Percentiles rank a stretch among this genome's conserved stretches.
Evolutionary conservation across 2,329 filamentous ascomycete genomes (phyloP).

Genomic region (Monosporascus ibericus): DNA sequence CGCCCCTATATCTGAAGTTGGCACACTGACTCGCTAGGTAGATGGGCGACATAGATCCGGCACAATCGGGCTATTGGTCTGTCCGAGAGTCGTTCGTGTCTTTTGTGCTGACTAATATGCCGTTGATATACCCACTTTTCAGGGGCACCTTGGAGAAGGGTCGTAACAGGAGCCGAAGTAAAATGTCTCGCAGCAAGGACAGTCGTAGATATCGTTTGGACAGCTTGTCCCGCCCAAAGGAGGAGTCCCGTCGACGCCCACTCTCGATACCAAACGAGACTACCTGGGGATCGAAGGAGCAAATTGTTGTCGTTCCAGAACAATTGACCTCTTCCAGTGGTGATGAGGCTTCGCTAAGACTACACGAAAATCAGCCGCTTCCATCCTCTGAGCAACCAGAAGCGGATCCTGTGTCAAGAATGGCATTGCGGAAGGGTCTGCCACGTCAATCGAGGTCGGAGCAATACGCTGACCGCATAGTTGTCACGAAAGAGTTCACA

Average conservation of each 20-base stretch:
- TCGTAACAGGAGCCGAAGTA: slow-evolving; percentile 6
- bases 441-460: not conserved
- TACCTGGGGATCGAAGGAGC: slow-evolving; percentile 12
- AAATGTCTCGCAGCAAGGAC: not conserved
- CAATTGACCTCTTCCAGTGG: not conserved
- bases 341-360: slow-evolving; percentile 4
- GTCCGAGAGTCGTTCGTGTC: slow-evolving; percentile 35
- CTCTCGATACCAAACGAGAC: slow-evolving; percentile 4
- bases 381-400: not conserved
- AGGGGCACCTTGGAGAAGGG: slow-evolving; percentile 16
- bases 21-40: slow-evolving; percentile 3
- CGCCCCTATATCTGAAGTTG: not conserved
- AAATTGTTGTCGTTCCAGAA: slow-evolving; percentile 6
- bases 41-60: slow-evolving; percentile 22
- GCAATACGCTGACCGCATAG: not conserved
- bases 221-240: slow-evolving; percentile 5
- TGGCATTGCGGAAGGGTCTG: not conserved
- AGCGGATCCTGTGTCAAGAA: no score
- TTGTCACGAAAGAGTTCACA: slow-evolving; percentile 15
- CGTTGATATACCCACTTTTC: slow-evolving; percentile 32
- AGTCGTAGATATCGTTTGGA: slow-evolving; percentile 9
- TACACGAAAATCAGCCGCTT: slow-evolving; percentile 3
- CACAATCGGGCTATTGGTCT: slow-evolving; percentile 31
- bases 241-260: not conserved
- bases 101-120: slow-evolving; percentile 32